Evolutionary conservation across 768 basidiomycete species (phyloP).

Genomic region (Tubosaeta sp.): DNA sequence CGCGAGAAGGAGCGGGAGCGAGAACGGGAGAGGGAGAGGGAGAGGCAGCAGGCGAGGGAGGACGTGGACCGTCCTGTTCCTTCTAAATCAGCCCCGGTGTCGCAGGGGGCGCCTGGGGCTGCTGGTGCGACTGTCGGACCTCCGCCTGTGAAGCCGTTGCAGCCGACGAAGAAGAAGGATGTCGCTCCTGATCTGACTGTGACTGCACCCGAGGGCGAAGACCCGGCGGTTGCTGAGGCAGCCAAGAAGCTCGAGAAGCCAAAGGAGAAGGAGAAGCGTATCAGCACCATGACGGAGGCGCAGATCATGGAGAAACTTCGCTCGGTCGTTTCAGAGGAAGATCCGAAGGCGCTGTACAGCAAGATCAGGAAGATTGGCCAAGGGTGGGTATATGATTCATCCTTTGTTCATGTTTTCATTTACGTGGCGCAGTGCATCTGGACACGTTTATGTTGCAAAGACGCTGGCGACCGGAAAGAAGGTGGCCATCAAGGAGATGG

Average conservation of each 20-base stretch:
- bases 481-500: conserved; percentile 99
- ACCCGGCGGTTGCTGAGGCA: conserved; percentile 59
- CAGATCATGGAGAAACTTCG: conserved; percentile 98
- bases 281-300: conserved; percentile 93
- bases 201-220: conserved; percentile 41
- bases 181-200: conserved; percentile 46
- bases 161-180: conserved; percentile 62
- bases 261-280: conserved; percentile 70
- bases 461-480: conserved; percentile 77
- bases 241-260: conserved; percentile 61
- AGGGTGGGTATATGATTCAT: conserved; percentile 58
- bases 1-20: conserved; percentile 32
- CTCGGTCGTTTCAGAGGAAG: conserved; percentile 79
- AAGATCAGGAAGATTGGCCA: conserved; percentile 99
- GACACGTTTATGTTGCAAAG: conserved; percentile 97
- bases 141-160: conserved; percentile 69
- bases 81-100: conserved; percentile 40
- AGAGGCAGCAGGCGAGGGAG: conserved; percentile 29
- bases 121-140: conserved; percentile 52
- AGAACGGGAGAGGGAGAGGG: conserved; percentile 33
- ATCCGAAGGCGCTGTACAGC: conserved; percentile 86
- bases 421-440: conserved; percentile 69
- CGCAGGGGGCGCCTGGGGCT: conserved; percentile 43
- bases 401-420: not conserved
- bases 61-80: conserved; percentile 40